phyloP scores from a whole-genome alignment of 148 eudicot species.

The Rhododendron ferrugineum region DNA sequence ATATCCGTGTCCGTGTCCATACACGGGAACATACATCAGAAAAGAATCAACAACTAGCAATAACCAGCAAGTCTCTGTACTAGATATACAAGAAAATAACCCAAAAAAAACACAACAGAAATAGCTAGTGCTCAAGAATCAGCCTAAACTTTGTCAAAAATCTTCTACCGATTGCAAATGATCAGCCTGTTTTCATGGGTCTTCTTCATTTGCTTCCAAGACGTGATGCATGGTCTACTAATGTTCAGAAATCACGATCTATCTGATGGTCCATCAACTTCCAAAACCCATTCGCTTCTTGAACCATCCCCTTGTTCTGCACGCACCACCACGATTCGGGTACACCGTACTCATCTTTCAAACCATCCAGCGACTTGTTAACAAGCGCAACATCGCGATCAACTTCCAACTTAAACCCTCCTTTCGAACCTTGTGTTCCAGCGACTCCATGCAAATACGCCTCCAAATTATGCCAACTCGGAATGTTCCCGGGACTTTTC shows the following conservation, averaged over 20 bases:
- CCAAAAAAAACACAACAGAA: no score
- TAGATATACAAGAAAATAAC: no score
- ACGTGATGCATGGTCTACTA: no score
- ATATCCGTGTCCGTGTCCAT: no score
- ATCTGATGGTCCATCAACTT: slow-evolving; percentile 28
- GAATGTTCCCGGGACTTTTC: slow-evolving; percentile 36
- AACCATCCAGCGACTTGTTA: slow-evolving; percentile 36
- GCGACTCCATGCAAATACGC: slow-evolving; percentile 70
- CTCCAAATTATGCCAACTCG: slow-evolving; percentile 64
- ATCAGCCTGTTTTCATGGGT: no score
- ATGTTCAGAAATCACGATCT: background rate
- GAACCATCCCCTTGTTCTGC: slow-evolving; percentile 69
- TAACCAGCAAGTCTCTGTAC: no score
- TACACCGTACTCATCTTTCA: slow-evolving; percentile 50
- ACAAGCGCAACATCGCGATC: slow-evolving; percentile 49
- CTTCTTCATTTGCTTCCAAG: no score
- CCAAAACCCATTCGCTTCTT: slow-evolving; percentile 53
- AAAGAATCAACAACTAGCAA: no score
- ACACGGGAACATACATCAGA: no score
- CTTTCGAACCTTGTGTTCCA: slow-evolving; percentile 37
- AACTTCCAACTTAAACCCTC: slow-evolving; percentile 49
- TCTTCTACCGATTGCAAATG: no score
- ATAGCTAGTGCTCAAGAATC: no score
- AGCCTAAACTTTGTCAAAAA: no score
- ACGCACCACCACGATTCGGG: slow-evolving; percentile 54